Evolutionary conservation across 257 asterid species (phyloP).

Genomic region (Solanum bulbocastanum): DNA sequence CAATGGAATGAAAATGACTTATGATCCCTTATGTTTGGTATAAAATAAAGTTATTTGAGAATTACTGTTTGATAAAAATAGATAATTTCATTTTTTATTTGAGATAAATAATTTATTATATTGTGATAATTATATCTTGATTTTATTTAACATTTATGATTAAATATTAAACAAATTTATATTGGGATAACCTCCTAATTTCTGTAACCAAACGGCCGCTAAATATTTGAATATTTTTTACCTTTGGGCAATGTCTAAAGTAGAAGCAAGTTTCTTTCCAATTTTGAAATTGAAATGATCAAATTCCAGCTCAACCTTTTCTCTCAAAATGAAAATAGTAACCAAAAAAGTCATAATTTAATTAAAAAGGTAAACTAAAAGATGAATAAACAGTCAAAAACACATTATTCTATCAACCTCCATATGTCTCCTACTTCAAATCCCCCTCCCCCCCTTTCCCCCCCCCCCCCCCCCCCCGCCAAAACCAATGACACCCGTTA

Average conservation of each 20-base stretch:
- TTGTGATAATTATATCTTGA: neutral
- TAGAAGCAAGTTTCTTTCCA: neutral
- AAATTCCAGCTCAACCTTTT: neutral
- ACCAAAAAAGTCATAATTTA: neutral
- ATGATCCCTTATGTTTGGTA: neutral
- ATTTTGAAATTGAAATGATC: neutral
- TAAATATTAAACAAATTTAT: neutral
- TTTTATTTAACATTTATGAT: neutral
- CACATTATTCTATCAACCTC: slow-evolving; percentile 5
- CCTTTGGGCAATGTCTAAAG: neutral
- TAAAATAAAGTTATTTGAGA: neutral
- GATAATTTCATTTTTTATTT: neutral
- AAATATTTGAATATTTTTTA: neutral
- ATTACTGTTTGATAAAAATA: neutral
- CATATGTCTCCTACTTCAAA: neutral
- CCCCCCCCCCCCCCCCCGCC: neutral
- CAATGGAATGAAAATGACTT: neutral
- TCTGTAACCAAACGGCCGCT: neutral
- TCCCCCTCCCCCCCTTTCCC: accelerated
- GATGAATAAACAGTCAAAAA: neutral
- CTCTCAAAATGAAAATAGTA: neutral
- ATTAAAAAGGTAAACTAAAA: neutral
- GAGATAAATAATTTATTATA: neutral
- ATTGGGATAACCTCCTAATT: neutral
- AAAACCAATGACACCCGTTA: neutral